Conservation (phyloP, 495 filamentous ascomycete species). For the Penicillium odoratum region DNA sequence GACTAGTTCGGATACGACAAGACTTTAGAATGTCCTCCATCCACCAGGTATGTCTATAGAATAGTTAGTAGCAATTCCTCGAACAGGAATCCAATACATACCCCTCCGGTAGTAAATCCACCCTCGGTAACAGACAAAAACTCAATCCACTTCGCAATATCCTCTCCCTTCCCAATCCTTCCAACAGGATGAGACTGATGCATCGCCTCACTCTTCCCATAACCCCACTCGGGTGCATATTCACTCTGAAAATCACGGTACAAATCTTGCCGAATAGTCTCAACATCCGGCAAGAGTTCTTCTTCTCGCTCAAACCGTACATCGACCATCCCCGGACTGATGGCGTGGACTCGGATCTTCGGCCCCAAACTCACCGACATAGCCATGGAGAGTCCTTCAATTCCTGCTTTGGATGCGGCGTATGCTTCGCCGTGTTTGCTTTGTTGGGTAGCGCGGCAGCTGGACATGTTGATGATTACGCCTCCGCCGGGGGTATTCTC, state of each 20-base stretch:
- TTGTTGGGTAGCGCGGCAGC: slow-evolving; percentile 5
- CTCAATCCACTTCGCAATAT: slow-evolving; percentile 8
- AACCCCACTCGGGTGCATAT: slow-evolving; percentile 5
- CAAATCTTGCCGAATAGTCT: slow-evolving; percentile 2
- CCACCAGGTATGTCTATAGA: slow-evolving; percentile 3
- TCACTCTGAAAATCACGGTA: slow-evolving; percentile 7
- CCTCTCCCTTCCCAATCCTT: slow-evolving; percentile 7
- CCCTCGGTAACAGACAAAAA: slow-evolving; percentile 3
- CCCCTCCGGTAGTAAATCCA: slow-evolving; percentile 7
- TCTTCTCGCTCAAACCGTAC: slow-evolving; percentile 5
- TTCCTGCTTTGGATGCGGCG: slow-evolving; percentile 4
- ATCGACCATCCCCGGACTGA: slow-evolving; percentile 8
- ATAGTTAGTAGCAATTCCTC: not conserved
- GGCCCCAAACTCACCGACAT: slow-evolving; percentile 4
- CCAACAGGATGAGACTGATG: slow-evolving; percentile 4
- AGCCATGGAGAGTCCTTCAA: slow-evolving; percentile 7
- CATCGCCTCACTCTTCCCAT: slow-evolving; percentile 2
- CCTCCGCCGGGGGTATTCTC: slow-evolving; percentile 1
- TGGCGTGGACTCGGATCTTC: slow-evolving; percentile 3
- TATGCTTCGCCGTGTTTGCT: slow-evolving; percentile 6
- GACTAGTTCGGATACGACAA: not conserved
- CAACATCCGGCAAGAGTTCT: not conserved
- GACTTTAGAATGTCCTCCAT: slow-evolving; percentile 3
- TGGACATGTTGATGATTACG: slow-evolving; percentile 7
- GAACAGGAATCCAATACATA: not conserved